These are phyloP conservation scores for Pythium apleroticum DNA, from an alignment of 352 stramenopile genomes.

Conservation along the genomic window DNA sequence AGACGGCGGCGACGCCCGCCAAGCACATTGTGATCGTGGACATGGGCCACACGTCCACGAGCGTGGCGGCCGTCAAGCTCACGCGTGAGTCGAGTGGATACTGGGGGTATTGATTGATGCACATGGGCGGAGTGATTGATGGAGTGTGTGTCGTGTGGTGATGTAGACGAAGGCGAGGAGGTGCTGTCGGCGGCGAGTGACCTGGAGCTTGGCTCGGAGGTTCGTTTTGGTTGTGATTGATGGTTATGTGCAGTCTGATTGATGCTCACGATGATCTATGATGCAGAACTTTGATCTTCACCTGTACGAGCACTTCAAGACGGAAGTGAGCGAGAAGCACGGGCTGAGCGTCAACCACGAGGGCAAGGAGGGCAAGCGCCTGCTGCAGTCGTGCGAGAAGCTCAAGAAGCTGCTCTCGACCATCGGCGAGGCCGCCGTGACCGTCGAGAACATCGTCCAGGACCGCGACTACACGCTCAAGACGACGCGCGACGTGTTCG, in stretches of 20 bases:
- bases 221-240: slow-evolving; percentile 14
- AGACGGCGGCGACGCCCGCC: slow-evolving; percentile 36
- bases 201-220: slow-evolving; percentile 58
- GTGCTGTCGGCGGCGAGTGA: slow-evolving; percentile 58
- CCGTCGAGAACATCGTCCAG: slow-evolving; percentile 81
- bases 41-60: slow-evolving; percentile 83
- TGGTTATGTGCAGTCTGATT: not conserved
- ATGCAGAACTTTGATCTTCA: slow-evolving; percentile 62
- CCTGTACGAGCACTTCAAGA: slow-evolving; percentile 81
- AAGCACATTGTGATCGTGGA: slow-evolving; percentile 87
- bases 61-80: slow-evolving; percentile 68
- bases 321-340: slow-evolving; percentile 58
- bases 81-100: slow-evolving; percentile 30
- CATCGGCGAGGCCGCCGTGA: slow-evolving; percentile 74
- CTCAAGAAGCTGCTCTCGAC: slow-evolving; percentile 91
- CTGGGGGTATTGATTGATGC: not conserved
- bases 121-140: not conserved
- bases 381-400: slow-evolving; percentile 85
- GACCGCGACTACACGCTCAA: slow-evolving; percentile 82
- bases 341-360: slow-evolving; percentile 50
- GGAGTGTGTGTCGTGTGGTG: not conserved
- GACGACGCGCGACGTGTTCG: slow-evolving; percentile 70
- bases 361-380: slow-evolving; percentile 81
- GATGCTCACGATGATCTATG: not conserved
- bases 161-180: slow-evolving; percentile 43